A percentile compares a stretch with the other conserved stretches of the same genome.
These are phyloP conservation scores for Sarocladiaceae sp. DNA, from an alignment of 2,329 filamentous ascomycete species.

Conservation along the genomic window DNA sequence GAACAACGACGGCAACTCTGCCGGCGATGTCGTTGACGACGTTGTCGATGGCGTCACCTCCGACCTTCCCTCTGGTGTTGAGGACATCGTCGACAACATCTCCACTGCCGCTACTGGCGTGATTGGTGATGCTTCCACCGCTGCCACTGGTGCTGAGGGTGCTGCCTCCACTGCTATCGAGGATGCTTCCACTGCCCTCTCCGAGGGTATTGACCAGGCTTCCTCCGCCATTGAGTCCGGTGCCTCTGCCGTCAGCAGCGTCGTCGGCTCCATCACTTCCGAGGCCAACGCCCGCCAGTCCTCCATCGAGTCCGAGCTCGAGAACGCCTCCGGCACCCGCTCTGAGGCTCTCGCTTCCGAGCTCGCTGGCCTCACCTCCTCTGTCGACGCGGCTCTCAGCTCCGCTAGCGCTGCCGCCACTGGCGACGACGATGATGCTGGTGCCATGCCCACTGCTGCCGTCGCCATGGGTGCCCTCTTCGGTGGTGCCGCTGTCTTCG, in stretches of 20 bases:
- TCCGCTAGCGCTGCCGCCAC: constrained; percentile 15
- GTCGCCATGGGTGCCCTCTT: constrained; percentile 42
- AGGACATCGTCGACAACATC: constrained; percentile 13
- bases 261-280: constrained; percentile 20
- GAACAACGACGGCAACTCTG: constrained; percentile 11
- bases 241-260: constrained; percentile 19
- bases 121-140: background rate
- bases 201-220: constrained; percentile 11
- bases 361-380: constrained; percentile 8
- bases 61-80: constrained; percentile 12
- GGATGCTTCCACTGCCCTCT: constrained; percentile 6
- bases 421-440: constrained; percentile 19
- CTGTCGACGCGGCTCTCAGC: constrained; percentile 15
- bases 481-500: constrained; percentile 40
- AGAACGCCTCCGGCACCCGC: constrained; percentile 18
- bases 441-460: constrained; percentile 34
- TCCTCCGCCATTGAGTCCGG: constrained; percentile 12
- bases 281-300: constrained; percentile 12
- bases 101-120: constrained; percentile 12
- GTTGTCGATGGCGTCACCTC: constrained; percentile 8
- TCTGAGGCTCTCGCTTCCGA: constrained; percentile 9
- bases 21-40: constrained; percentile 13
- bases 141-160: background rate
- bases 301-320: constrained; percentile 22
- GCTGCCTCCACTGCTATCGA: constrained; percentile 11